A percentile compares a stretch with the other conserved stretches of the same genome.
Conservation (phyloP, 495 filamentous ascomycete genomes). For the Neurospora sp. region DNA sequence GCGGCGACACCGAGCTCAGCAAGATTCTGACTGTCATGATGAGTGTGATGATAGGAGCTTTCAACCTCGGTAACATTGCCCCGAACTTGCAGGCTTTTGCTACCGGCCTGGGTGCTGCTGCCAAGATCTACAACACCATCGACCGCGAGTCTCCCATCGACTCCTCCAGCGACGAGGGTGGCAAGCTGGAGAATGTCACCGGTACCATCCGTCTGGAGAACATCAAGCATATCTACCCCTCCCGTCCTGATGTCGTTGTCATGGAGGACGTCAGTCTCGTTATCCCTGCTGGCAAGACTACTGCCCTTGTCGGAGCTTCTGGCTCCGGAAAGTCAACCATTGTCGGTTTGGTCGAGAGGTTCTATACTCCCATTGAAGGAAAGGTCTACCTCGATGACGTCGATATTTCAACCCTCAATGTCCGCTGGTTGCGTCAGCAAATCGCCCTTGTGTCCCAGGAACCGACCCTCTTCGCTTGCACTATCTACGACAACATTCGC, state of each 20-base stretch:
- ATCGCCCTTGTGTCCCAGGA: conserved; percentile 83
- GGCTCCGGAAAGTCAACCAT: conserved; percentile 69
- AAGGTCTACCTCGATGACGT: conserved; percentile 73
- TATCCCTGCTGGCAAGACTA: conserved; percentile 78
- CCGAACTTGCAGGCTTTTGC: conserved; percentile 72
- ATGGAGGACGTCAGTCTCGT: conserved; percentile 71
- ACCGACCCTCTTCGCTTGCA: conserved; percentile 72
- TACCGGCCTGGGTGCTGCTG: conserved; percentile 68
- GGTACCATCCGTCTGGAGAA: conserved; percentile 75
- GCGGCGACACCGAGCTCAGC: conserved; percentile 46
- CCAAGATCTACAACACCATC: conserved; percentile 88
- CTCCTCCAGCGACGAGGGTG: conserved; percentile 59
- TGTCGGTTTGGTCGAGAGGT: conserved; percentile 82
- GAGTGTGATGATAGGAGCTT: conserved; percentile 83
- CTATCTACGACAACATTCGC: conserved; percentile 76
- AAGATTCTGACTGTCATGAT: conserved; percentile 72
- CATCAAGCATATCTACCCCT: conserved; percentile 90
- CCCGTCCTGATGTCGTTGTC: conserved; percentile 76
- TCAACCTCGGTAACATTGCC: conserved; percentile 78
- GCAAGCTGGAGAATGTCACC: conserved; percentile 57
- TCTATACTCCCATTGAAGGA: conserved; percentile 81
- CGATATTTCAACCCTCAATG: conserved; percentile 70
- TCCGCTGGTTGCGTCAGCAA: conserved; percentile 85
- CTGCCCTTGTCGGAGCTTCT: conserved; percentile 60
- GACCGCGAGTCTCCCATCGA: conserved; percentile 84